Evolutionary conservation across 352 stramenopile genomes (phyloP).

Genomic region (Pythium sp.): DNA sequence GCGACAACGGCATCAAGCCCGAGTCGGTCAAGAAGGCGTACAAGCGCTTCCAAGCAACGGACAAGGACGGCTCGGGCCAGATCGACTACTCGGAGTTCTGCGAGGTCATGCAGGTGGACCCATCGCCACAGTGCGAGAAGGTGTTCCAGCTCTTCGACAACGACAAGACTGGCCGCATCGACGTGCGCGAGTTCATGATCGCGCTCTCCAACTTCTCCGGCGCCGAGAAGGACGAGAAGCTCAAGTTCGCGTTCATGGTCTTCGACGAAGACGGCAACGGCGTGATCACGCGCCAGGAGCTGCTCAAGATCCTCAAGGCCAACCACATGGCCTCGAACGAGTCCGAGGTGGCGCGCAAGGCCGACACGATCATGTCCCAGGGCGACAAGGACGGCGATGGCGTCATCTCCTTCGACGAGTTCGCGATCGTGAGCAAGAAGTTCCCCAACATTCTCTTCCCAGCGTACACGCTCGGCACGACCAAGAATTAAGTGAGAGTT

Average conservation of each 20-base stretch:
- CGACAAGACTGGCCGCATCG: conserved; percentile 89
- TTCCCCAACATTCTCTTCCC: conserved; percentile 96
- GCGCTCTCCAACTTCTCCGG: conserved; percentile 93
- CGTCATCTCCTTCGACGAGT: conserved; percentile 97
- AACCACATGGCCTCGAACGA: conserved; percentile 94
- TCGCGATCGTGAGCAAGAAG: conserved; percentile 94
- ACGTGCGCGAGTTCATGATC: conserved; percentile 95
- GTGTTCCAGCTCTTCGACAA: conserved; percentile 95
- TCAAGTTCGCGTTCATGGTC: conserved; percentile 96
- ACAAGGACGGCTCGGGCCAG: conserved; percentile 93
- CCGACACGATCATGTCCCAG: conserved; percentile 97
- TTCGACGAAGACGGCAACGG: conserved; percentile 95
- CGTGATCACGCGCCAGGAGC: conserved; percentile 92
- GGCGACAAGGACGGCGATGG: conserved; percentile 95
- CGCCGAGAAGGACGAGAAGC: conserved; percentile 94
- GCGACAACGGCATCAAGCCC: conserved; percentile 95
- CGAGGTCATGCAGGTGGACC: conserved; percentile 93
- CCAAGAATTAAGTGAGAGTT: conserved; percentile 39
- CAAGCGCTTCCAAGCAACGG: conserved; percentile 93
- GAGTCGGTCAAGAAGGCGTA: conserved; percentile 96
- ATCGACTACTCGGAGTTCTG: conserved; percentile 98
- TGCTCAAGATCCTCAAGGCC: conserved; percentile 94
- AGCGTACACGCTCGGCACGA: conserved; percentile 67
- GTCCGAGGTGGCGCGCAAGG: conserved; percentile 92
- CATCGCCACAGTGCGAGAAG: conserved; percentile 89